Percentiles rank a stretch among this genome's conserved stretches.
phyloP scores from a whole-genome alignment of 1,139 yeast genomes.

The Williopsis jadinii region DNA sequence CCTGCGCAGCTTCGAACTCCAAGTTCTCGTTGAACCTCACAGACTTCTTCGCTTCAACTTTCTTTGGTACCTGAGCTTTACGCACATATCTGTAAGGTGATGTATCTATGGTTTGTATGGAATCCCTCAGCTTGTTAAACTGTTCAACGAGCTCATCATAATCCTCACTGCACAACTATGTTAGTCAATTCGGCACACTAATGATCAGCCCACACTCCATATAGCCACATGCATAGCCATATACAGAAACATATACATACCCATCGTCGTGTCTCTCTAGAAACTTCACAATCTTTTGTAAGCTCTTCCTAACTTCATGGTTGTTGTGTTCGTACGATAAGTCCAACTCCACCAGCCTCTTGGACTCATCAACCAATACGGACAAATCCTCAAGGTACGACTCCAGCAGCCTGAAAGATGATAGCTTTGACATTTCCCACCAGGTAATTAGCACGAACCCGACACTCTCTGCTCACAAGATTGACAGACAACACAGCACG shows the following conservation, averaged over 20 bases:
- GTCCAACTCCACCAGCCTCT: slow-evolving; percentile 13
- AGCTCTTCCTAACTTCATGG: slow-evolving; percentile 39
- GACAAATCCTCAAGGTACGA: slow-evolving; percentile 21
- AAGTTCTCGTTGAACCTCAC: slow-evolving; percentile 31
- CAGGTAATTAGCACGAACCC: neutral
- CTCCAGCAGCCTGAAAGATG: slow-evolving; percentile 19
- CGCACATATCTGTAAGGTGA: slow-evolving; percentile 31
- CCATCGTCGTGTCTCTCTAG: slow-evolving; percentile 24
- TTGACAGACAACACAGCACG: too few relatives aligned
- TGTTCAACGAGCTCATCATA: slow-evolving; percentile 30
- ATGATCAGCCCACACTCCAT: too few relatives aligned
- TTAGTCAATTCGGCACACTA: too few relatives aligned
- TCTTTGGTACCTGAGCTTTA: slow-evolving; percentile 3
- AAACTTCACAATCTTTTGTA: slow-evolving; percentile 32
- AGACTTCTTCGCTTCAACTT: slow-evolving; percentile 21
- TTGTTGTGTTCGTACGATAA: slow-evolving; percentile 50
- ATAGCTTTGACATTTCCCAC: slow-evolving; percentile 9
- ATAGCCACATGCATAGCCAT: too few relatives aligned
- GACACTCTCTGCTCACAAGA: too few relatives aligned
- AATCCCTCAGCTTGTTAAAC: slow-evolving; percentile 24
- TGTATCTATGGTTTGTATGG: slow-evolving; percentile 28
- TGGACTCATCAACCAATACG: slow-evolving; percentile 16
- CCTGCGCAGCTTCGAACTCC: slow-evolving; percentile 18
- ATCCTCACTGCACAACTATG: slow-evolving; percentile 15
- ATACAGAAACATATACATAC: neutral